Evolutionary conservation across 345 rosid species (phyloP), one percentile per base, ranked within the genome.

Genomic region (Camelina laxa): DNA sequence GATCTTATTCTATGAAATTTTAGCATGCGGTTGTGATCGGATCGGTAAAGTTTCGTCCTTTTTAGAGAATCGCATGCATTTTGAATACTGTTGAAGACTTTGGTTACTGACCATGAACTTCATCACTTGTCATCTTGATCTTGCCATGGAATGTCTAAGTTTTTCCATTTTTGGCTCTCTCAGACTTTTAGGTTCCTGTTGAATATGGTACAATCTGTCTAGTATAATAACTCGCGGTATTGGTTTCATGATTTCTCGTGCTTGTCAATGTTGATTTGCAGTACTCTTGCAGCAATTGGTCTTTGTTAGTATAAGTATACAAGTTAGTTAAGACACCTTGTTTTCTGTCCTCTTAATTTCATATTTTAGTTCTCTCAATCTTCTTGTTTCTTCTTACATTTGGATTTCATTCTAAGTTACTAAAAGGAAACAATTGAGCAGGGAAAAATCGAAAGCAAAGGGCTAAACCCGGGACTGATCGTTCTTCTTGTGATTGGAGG

Each of bases 401-500:
- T 58, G 6, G 11, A 36, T 39, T 15, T 57, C 39, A 57, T 71
- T 22, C 36, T 27, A 19, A 19, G 70, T 39, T 61, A 7, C 8
- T 41, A 10, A 36, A 17, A 24, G 16, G 30, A 15, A 21, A 4
- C 50, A 53, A 41, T n/a, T 61, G 55, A 45, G 68, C 67, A 83
- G 89, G 84, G 64, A 15, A 79, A 75, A n/a, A 60, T 71, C 24
- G 82, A 66, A 41, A 81, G 85, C 49, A 86, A 85, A 73, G 96
- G 93, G 73, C 80, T 88, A 22, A 90, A 90, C 70, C 91, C 96
- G 0, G 93, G 93, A 65, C 65, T 90, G 84, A 79, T 88, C 15
- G 93, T 90, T 63, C 81, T 90, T 79, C 81, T 90, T 72, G 88
- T 88, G 11, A 77, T 88, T 7, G 91, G 83, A 8, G 88, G 90